A percentile compares a stretch with the other conserved stretches of the same genome.
These are phyloP conservation scores for Hypoxylon subgilvum DNA, from an alignment of 495 filamentous ascomycete genomes.

Conservation along the genomic window DNA sequence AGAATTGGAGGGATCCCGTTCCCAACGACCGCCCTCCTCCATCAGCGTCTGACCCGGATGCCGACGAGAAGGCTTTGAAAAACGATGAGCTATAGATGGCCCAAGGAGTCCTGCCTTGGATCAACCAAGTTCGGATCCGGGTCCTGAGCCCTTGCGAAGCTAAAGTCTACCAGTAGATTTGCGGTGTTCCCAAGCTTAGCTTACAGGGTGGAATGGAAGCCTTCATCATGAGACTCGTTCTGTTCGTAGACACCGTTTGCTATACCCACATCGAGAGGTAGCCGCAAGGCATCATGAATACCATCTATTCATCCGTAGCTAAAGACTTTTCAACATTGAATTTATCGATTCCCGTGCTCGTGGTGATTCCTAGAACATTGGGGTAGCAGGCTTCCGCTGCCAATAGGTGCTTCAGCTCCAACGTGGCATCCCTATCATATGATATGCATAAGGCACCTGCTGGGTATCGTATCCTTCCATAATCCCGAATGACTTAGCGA, in stretches of 20 bases:
- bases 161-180: not conserved
- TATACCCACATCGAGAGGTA: constrained; percentile 26
- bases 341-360: too few species aligned
- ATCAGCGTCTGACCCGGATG: constrained; percentile 38
- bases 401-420: too few species aligned
- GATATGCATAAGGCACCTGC: too few species aligned
- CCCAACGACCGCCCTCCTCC: constrained; percentile 45
- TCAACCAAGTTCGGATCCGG: not conserved
- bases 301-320: too few species aligned
- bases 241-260: constrained; percentile 19
- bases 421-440: too few species aligned
- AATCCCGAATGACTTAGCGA: too few species aligned
- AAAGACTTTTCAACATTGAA: too few species aligned
- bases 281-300: constrained; percentile 28
- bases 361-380: too few species aligned
- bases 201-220: not conserved
- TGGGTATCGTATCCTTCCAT: too few species aligned
- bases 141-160: not conserved
- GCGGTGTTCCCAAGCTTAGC: not conserved
- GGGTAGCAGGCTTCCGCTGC: too few species aligned
- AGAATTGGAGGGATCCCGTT: constrained; percentile 65
- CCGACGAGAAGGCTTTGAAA: constrained; percentile 26
- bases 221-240: not conserved
- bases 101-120: not conserved
- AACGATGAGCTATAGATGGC: constrained; percentile 18